Conservation (phyloP, 148 eudicot species). For the Chenopodium album region DNA sequence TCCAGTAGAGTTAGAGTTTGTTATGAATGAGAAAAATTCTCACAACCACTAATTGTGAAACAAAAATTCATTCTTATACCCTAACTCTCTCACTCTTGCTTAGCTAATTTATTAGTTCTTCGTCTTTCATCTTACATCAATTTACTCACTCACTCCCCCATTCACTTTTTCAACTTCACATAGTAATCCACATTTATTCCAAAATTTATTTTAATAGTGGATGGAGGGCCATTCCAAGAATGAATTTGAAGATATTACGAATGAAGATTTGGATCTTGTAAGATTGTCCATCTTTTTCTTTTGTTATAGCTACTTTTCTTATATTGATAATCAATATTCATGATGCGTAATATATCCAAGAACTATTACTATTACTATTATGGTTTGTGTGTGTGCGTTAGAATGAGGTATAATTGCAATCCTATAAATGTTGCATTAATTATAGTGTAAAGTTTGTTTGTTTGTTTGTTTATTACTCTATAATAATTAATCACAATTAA, state of each 20-base stretch:
- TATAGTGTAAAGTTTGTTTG: too few species aligned
- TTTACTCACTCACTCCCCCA: not conserved
- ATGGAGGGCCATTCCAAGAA: not conserved
- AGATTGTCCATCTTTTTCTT: slow-evolving; percentile 15
- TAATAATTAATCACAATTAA: not conserved
- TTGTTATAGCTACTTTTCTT: not conserved
- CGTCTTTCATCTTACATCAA: too few species aligned
- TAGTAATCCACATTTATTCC: not conserved
- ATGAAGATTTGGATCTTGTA: slow-evolving; percentile 70
- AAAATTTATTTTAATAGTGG: too few species aligned
- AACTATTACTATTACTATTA: too few species aligned
- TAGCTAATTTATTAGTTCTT: too few species aligned
- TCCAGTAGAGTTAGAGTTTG: slow-evolving; percentile 1
- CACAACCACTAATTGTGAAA: not conserved
- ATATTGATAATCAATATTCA: too few species aligned
- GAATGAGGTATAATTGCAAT: too few species aligned
- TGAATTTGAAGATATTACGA: slow-evolving; percentile 50
- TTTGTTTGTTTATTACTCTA: not conserved
- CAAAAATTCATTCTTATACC: slow-evolving; percentile 14
- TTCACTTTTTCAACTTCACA: not conserved
- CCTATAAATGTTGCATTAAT: too few species aligned
- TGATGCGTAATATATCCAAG: too few species aligned
- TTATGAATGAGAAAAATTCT: slow-evolving; percentile 16
- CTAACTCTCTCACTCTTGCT: not conserved
- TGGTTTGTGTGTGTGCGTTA: too few species aligned